Evolutionary conservation across 345 rosid genomes (phyloP), one percentile per base, ranked within the genome.

Genomic region (Syzygium aromaticum): DNA sequence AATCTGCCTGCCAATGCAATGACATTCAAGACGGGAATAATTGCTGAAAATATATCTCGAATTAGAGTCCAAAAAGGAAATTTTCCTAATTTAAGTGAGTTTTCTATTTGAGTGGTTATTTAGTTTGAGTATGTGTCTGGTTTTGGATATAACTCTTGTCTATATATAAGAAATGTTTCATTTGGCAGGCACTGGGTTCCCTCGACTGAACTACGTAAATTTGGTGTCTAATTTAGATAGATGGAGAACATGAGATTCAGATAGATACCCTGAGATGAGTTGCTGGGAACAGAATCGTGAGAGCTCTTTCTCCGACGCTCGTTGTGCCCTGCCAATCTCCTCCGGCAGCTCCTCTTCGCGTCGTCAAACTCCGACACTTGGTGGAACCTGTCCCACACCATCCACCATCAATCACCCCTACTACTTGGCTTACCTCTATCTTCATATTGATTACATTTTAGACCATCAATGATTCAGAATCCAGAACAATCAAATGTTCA

Each of bases 301-400:
- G 92, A 89, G 86, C 86, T 89, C 93, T 93, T 94, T 88, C 96
- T 92, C 90, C 96, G 92, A 51, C 96, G 91, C 89, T 94, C 91
- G 27, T 94, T 94, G 91, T 94, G 96, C 54, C 96, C 96, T 22
- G 96, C 95, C 88, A 94, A 83, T 89, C 95, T 92, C 91, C 94
- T 92, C 86, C 95, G 91, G 91, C 96, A 94, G 85, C 96, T 94
- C 88, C 96, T 89, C 91, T 94, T 94, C 33, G 93, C 85, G 46
- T 93, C 93, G 84, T 94, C 96, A 86, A 94, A 94, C 86, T 93
- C 94, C 83, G 94, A 94, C 87, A 94, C 91, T 16, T 73, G 86
- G 87, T 93, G 96, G 90, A 94, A 94, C 91, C 96, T 93, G 88
- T 12, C 82, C 49, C 82, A 38, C 82, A 38, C 82, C 82, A 73